Evolutionary conservation across 805 yeast genomes (phyloP).

Genomic region (Candida nitratophila): DNA sequence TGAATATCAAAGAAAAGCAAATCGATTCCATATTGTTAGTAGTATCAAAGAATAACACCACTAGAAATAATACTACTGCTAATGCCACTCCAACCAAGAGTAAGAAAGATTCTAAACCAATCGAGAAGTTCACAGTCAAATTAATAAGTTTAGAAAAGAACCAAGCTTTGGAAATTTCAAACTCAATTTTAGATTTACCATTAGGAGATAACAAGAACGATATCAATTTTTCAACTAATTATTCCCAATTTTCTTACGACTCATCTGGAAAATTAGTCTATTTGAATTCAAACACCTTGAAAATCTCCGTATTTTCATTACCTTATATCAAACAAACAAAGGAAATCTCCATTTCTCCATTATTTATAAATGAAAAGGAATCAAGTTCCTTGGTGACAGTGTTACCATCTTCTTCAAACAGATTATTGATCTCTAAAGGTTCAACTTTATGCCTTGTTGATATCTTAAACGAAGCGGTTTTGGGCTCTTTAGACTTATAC

Average conservation of each 20-base stretch:
- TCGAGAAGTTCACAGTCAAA: slow-evolving; percentile 14
- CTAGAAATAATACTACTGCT: no score
- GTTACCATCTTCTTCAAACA: slow-evolving; percentile 34
- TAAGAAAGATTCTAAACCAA: slow-evolving; percentile 4
- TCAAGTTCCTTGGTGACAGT: slow-evolving; percentile 25
- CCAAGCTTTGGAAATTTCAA: slow-evolving; percentile 22
- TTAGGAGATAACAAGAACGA: neutral
- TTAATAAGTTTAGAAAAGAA: slow-evolving; percentile 19
- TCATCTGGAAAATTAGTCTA: slow-evolving; percentile 23
- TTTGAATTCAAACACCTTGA: slow-evolving; percentile 11
- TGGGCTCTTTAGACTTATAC: slow-evolving; percentile 22
- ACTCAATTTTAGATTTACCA: slow-evolving; percentile 15
- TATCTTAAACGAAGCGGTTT: slow-evolving; percentile 33
- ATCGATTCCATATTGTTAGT: slow-evolving; percentile 15
- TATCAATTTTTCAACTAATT: slow-evolving; percentile 5
- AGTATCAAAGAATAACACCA: slow-evolving; percentile 10
- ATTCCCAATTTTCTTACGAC: slow-evolving; percentile 16
- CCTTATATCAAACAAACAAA: slow-evolving; percentile 26
- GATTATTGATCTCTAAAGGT: slow-evolving; percentile 36
- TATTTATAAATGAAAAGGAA: slow-evolving; percentile 12
- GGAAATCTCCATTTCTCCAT: slow-evolving; percentile 15
- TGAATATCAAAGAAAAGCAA: slow-evolving; percentile 15
- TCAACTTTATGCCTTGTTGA: slow-evolving; percentile 37
- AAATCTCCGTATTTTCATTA: slow-evolving; percentile 21
- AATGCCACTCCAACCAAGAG: neutral